These are phyloP conservation scores for Petunia axillaris DNA, from an alignment of 257 asterid species.

Conservation along the genomic window DNA sequence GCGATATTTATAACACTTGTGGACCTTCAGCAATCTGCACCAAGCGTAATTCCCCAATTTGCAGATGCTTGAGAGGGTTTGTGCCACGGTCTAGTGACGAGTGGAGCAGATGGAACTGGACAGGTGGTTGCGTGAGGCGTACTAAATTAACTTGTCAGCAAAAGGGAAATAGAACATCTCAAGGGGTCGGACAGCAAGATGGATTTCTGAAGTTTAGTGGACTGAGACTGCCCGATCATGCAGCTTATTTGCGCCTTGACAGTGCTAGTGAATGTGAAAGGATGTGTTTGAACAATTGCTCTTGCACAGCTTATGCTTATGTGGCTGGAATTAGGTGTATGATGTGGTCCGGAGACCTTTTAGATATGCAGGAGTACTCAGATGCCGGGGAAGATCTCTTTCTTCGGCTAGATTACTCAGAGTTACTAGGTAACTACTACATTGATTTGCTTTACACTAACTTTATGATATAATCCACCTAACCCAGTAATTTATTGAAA, in stretches of 20 bases:
- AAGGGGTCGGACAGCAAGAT: constrained; percentile 19
- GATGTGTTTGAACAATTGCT: constrained; percentile 40
- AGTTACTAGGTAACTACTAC: constrained; percentile 20
- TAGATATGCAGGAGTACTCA: constrained; percentile 37
- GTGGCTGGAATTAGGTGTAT: constrained; percentile 39
- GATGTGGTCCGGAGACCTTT: constrained; percentile 36
- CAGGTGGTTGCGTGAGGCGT: constrained; percentile 36
- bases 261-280: constrained; percentile 25
- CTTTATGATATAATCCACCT: not conserved
- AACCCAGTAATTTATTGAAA: not conserved
- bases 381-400: constrained; percentile 31
- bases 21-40: constrained; percentile 39
- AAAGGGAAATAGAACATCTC: constrained; percentile 5
- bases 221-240: constrained; percentile 42
- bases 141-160: constrained; percentile 31
- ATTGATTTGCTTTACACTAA: not conserved
- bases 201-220: constrained; percentile 31
- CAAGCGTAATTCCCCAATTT: constrained; percentile 18
- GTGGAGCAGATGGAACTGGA: constrained; percentile 43
- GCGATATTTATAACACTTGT: constrained; percentile 37
- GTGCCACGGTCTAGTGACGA: constrained; percentile 26
- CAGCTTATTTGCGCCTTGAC: constrained; percentile 10
- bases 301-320: constrained; percentile 44
- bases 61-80: constrained; percentile 38
- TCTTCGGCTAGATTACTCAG: constrained; percentile 35